Base-by-base conservation (phyloP, 2,329 filamentous ascomycete genomes). In the Thermoascus crustaceus region DNA sequence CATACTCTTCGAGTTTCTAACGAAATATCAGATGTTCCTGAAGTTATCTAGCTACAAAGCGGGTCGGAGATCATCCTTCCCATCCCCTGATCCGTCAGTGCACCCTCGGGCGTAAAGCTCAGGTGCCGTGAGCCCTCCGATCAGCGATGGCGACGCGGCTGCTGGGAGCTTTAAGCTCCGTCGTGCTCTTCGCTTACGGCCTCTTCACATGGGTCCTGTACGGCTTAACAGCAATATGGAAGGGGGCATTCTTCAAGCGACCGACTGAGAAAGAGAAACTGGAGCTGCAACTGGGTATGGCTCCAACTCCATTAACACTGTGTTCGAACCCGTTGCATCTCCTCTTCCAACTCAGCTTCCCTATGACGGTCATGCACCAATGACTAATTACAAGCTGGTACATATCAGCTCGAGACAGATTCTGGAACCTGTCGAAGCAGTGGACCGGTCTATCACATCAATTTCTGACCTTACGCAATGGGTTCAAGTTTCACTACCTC, bases 401-500 rank as follows among this genome's bases (percentile, higher is more conserved):
- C 5, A 34, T 32, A 26, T 14, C 39, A 76, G 74, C 69, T 35
- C 67, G 67, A 43, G 57, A 71, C 41, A 60, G 62, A 24, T 62
- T 75, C 44, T 78, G 74, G 74, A 66, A 71, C 41, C 58, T 76
- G 6, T 65, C 65, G 8, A 63, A 64, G 33, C 52, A 63, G n/a
- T 61, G 63, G 21, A 57, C 59, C 7, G 64, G 63, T 10, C 60
- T 74, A 26, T 60, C 54, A 14, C 75, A 78, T 50, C 57, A 64
- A 18, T 73, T 77, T 45, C 59, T 72, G 41, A 67, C 58, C 27
- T 58, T 74, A 9, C 57, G 57, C 23, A 64, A 60, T 39, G 69
- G 70, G 1, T 58, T 68, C 41, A 68, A 67, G 43, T 64, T 78
- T 18, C 75, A 78, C 49, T 76, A 76, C 45, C 57, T 77, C 35